Conservation (phyloP, 352 stramenopile genomes). For the Aphanomyces cochlioides region DNA sequence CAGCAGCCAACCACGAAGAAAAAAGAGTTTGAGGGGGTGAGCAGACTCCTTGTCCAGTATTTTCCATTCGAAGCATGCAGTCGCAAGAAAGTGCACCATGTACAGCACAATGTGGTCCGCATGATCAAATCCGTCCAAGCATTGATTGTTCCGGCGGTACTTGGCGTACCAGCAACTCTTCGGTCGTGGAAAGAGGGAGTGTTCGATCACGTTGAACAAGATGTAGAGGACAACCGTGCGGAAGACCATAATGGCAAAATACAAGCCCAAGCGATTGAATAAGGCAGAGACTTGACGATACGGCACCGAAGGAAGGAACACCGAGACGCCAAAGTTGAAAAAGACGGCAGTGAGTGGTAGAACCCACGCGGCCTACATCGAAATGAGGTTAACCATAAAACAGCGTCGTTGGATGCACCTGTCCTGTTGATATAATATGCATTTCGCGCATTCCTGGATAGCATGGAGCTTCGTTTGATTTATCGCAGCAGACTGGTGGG, state of each 20-base stretch:
- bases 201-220: conserved; percentile 52
- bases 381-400: not conserved
- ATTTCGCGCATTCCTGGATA: conserved; percentile 65
- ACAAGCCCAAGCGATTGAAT: conserved; percentile 54
- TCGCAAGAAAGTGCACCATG: conserved; percentile 65
- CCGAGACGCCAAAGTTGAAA: conserved; percentile 68
- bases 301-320: conserved; percentile 48
- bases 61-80: conserved; percentile 74
- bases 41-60: conserved; percentile 37
- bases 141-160: conserved; percentile 51
- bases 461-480: conserved; percentile 40
- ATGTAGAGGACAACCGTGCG: conserved; percentile 69
- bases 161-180: conserved; percentile 57
- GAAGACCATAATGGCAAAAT: conserved; percentile 56
- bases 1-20: conserved; percentile 48
- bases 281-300: conserved; percentile 52
- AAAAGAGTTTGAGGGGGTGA: conserved; percentile 43
- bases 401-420: conserved; percentile 32
- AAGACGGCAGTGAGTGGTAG: conserved; percentile 54
- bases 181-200: conserved; percentile 37
- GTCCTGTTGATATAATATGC: conserved; percentile 43
- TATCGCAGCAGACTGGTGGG: conserved; percentile 57
- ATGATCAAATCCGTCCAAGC: conserved; percentile 59
- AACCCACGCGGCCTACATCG: conserved; percentile 55
- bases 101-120: conserved; percentile 78